These are phyloP conservation scores for Penicillium freii DNA, from an alignment of 2,329 filamentous ascomycete genomes.

Conservation along the genomic window DNA sequence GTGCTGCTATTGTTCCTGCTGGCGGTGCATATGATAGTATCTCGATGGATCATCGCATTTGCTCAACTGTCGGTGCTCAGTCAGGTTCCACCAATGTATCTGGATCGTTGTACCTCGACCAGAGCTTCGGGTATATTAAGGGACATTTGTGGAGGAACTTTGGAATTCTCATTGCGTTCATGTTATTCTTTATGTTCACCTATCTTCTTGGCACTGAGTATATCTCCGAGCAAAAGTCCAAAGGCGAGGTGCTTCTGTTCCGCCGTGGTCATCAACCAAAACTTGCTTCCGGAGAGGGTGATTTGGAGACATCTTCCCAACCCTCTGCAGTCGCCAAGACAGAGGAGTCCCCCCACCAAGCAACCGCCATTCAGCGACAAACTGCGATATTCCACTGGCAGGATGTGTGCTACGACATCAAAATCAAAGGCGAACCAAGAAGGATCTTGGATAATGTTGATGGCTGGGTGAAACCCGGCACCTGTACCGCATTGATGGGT, in stretches of 20 bases:
- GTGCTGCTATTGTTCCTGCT: background rate
- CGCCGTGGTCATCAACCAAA: constrained; percentile 42
- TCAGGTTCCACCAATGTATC: background rate
- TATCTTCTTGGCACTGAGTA: constrained; percentile 12
- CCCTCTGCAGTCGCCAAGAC: background rate
- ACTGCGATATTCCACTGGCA: constrained; percentile 50
- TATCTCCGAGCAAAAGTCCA: constrained; percentile 28
- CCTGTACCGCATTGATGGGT: constrained; percentile 59
- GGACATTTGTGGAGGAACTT: constrained; percentile 42
- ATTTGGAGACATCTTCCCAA: background rate
- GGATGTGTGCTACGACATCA: constrained; percentile 56
- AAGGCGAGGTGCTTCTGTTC: constrained; percentile 32
- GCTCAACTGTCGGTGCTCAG: background rate
- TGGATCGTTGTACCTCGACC: background rate
- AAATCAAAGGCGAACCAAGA: constrained; percentile 51
- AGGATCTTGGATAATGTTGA: constrained; percentile 55
- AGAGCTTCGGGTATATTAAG: background rate
- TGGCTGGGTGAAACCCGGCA: constrained; percentile 57
- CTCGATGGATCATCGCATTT: background rate
- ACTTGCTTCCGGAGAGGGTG: background rate
- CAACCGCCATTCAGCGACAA: background rate
- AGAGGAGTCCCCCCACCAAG: background rate
- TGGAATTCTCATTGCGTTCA: constrained; percentile 77
- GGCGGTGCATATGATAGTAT: background rate
- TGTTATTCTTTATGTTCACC: constrained; percentile 3